A percentile compares a stretch with the other conserved stretches of the same genome.
These are phyloP conservation scores for Aspergillus candidus DNA, from an alignment of 2,329 filamentous ascomycete species.

Conservation along the genomic window DNA sequence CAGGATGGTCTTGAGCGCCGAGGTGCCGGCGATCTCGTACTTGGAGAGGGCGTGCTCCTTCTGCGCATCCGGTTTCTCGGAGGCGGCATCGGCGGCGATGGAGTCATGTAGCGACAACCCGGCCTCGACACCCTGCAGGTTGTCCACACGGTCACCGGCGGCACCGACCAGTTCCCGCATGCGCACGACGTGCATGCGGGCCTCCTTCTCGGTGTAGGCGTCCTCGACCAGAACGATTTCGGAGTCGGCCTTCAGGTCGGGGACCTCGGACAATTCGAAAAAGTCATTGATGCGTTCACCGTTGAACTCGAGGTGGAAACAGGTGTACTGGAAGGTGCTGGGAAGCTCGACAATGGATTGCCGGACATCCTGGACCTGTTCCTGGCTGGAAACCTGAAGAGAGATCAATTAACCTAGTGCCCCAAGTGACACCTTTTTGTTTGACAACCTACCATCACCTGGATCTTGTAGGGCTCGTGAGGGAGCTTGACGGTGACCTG, in stretches of 20 bases:
- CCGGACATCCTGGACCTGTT: slow-evolving; percentile 94
- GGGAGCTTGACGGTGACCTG: slow-evolving; percentile 76
- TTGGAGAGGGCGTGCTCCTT: slow-evolving; percentile 56
- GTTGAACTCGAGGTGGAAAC: slow-evolving; percentile 93
- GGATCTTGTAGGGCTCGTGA: slow-evolving; percentile 69
- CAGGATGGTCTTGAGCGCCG: slow-evolving; percentile 64
- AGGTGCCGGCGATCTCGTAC: slow-evolving; percentile 69
- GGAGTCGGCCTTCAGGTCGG: slow-evolving; percentile 68
- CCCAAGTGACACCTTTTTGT: slow-evolving; percentile 17
- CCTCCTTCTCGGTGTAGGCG: slow-evolving; percentile 97
- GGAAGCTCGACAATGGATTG: slow-evolving; percentile 94
- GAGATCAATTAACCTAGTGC: slow-evolving; percentile 8
- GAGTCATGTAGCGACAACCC: slow-evolving; percentile 83
- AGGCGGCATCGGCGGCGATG: slow-evolving; percentile 49
- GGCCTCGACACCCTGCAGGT: slow-evolving; percentile 75
- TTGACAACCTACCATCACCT: slow-evolving; percentile 67
- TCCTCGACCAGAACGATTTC: slow-evolving; percentile 82
- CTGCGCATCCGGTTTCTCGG: slow-evolving; percentile 31
- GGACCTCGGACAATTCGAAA: slow-evolving; percentile 81
- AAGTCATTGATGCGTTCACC: slow-evolving; percentile 92
- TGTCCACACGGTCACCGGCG: slow-evolving; percentile 79
- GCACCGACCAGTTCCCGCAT: slow-evolving; percentile 91
- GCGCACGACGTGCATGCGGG: slow-evolving; percentile 85
- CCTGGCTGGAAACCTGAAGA: slow-evolving; percentile 74
- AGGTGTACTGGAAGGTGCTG: slow-evolving; percentile 91